Base-by-base conservation (phyloP, 1,139 yeast species). In the Geotrichum fermentans region DNA sequence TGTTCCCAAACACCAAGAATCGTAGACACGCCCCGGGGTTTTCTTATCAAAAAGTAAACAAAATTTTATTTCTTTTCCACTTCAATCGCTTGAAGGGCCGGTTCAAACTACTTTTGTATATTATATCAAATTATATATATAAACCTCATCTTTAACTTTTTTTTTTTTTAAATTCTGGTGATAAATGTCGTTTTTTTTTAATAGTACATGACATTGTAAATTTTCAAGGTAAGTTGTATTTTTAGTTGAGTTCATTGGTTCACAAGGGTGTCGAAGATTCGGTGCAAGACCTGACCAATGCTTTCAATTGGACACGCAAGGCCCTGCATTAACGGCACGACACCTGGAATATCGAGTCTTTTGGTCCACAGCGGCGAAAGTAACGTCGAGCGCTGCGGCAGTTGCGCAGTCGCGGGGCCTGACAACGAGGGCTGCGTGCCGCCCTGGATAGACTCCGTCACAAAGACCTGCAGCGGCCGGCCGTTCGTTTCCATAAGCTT, bases 251-350 rank as follows among this genome's bases (percentile, higher is more conserved):
- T n/a, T n/a, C n/a, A 24, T 24, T 41, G 39, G 33, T 35, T 42
- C 28, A 43, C 46, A 10, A 43, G 33, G 7, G 36, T 43, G 22
- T 43, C 46, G 21, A 43, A 47, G n/a, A 56, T 48, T 18, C 41
- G 43, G 38, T 47, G 43, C 32, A 58, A 40, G 20, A 57, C 52
- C 16, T 28, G 36, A 21, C 52, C 55, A 13, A 58, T 51, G 30
- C 52, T 47, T 11, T 54, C 60, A 24, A 59, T 49, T 1, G 59
- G 61, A 39, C 59, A 56, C 0, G 61, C 61, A 4, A 60, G 55
- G 1, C 67, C 67, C 29, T 52, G 54, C 10, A 54, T 43, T 3
- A 63, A 53, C 3, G 67, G 67, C 2, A 63, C 54, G 13, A 59
- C 53, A 4, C 58, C 59, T 7, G 55, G 52, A n/a, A 52, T 51